These are phyloP conservation scores for Suhomyces xylopsoci DNA, from an alignment of 805 yeast genomes.

Conservation along the genomic window DNA sequence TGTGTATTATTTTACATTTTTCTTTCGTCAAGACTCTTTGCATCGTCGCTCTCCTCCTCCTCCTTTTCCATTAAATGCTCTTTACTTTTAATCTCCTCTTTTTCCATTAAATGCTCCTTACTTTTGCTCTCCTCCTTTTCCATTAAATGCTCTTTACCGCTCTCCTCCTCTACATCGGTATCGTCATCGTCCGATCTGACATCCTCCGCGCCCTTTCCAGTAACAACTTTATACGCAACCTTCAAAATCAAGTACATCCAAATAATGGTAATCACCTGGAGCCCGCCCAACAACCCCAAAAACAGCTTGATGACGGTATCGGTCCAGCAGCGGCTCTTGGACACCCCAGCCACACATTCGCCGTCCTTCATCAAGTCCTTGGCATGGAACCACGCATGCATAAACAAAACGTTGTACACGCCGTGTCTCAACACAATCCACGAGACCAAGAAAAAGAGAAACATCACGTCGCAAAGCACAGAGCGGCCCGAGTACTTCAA, in stretches of 20 bases:
- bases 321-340: constrained; percentile 50
- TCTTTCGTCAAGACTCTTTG: background rate
- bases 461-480: constrained; percentile 62
- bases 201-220: constrained; percentile 80
- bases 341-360: constrained; percentile 34
- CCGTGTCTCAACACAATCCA: constrained; percentile 79
- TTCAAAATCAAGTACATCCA: constrained; percentile 76
- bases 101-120: background rate
- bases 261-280: constrained; percentile 61
- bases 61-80: background rate
- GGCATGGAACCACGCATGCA: constrained; percentile 51
- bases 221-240: constrained; percentile 66
- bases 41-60: background rate
- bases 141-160: background rate
- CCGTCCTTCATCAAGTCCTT: constrained; percentile 38
- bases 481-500: constrained; percentile 67
- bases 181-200: constrained; percentile 81
- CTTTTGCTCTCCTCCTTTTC: background rate
- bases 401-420: constrained; percentile 62
- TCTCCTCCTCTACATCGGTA: constrained; percentile 32
- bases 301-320: constrained; percentile 46
- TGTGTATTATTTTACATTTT: too few species aligned
- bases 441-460: constrained; percentile 58
- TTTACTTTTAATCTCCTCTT: background rate
- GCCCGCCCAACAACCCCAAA: constrained; percentile 53